Percentiles rank a stretch among this genome's conserved stretches.
These are phyloP conservation scores for Leccinum griseonigrum DNA, from an alignment of 1,284 basidiomycete species.

Conservation along the genomic window DNA sequence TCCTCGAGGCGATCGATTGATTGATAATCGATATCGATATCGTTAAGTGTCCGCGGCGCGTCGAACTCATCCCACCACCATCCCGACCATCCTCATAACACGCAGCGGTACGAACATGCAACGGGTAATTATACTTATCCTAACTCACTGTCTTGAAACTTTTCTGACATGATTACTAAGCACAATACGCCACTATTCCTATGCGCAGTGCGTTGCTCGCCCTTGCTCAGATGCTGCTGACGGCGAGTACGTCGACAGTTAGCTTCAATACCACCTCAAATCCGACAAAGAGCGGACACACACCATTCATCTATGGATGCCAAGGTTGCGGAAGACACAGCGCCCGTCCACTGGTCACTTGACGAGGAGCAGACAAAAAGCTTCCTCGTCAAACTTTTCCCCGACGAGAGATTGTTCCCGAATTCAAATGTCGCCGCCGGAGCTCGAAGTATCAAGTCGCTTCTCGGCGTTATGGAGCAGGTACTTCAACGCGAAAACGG, in stretches of 20 bases:
- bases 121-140: too few relatives aligned
- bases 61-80: too few relatives aligned
- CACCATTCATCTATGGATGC: slow-evolving; percentile 1
- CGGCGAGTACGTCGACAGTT: neutral
- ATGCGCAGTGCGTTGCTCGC: neutral
- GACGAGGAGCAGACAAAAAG: neutral
- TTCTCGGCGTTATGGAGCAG: neutral
- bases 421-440: neutral
- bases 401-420: neutral
- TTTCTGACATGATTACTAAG: slow-evolving; percentile 1
- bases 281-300: neutral
- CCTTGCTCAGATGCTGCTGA: too few relatives aligned
- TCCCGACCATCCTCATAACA: too few relatives aligned
- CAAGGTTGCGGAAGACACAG: slow-evolving; percentile 1
- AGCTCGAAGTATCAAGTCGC: neutral
- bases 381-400: neutral
- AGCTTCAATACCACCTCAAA: neutral
- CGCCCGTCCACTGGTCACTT: slow-evolving; percentile 1
- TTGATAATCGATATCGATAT: too few relatives aligned
- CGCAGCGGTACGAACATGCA: too few relatives aligned
- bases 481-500: neutral
- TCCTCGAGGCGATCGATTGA: too few relatives aligned
- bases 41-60: too few relatives aligned
- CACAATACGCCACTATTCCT: neutral
- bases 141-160: too few relatives aligned